phyloP scores from a whole-genome alignment of 2,329 filamentous ascomycete species.

The Fusarium neocosmosporiellum region DNA sequence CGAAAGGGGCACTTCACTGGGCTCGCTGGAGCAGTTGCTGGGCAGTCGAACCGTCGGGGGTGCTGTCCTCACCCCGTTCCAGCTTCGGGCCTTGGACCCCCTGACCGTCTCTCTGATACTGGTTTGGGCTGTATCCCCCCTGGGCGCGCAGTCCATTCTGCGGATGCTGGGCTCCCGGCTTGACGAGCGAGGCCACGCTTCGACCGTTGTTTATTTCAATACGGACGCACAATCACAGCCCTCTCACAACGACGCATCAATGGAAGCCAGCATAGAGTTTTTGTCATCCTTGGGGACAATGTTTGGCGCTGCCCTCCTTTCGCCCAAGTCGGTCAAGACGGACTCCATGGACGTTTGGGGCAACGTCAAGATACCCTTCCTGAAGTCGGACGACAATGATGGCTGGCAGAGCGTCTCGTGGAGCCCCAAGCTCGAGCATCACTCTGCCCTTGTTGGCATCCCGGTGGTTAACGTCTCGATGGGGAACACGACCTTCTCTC shows the following conservation, averaged over 20 bases:
- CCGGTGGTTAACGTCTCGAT: not conserved
- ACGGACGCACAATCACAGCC: not conserved
- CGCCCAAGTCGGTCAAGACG: not conserved
- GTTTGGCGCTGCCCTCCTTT: not conserved
- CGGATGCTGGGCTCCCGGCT: not conserved
- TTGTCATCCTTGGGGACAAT: not conserved
- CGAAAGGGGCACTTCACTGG: not conserved
- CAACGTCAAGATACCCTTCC: slow-evolving; percentile 19
- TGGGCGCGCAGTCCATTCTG: not conserved
- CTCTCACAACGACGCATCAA: not conserved
- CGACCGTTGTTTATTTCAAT: not conserved
- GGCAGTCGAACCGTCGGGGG: not conserved
- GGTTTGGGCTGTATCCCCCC: not conserved
- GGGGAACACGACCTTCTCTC: slow-evolving; percentile 6
- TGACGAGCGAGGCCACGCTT: not conserved
- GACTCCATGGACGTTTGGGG: slow-evolving; percentile 17
- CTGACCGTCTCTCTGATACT: not conserved
- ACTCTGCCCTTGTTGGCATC: slow-evolving; percentile 15
- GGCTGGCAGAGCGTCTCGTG: not conserved
- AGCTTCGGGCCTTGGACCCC: not conserved
- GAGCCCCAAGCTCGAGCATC: not conserved
- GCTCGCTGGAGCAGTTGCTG: not conserved
- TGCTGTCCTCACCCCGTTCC: not conserved
- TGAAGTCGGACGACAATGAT: not conserved
- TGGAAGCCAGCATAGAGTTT: not conserved